Base-by-base conservation (phyloP, 305 asterid species). In the Caryopteris hybrid region DNA sequence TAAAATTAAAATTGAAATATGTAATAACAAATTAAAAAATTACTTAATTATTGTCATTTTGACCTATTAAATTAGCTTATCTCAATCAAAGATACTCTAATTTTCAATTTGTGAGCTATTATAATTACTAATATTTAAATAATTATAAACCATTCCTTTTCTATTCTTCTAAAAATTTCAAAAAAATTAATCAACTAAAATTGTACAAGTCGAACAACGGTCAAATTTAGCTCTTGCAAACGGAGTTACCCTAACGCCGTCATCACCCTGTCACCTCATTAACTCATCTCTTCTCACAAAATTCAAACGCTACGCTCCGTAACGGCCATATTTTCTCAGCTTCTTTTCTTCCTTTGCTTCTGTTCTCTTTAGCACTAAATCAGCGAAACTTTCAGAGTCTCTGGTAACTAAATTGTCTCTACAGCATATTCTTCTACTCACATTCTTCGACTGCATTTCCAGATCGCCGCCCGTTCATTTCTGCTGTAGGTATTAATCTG, bases 311-410 rank as follows among this genome's bases (percentile, higher is more conserved):
- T 21, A 25, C 69, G 68, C 73, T 39, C 73, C 42, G 41, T 14
- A 74, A 74, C 78, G 78, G 78, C 64, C 70, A 52, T 73, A 66
- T 64, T 66, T 48, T 29, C 14, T 41, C 46, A 27, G 39, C 63
- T 38, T 60, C 68, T 48, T 16, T 13, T 12, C 9, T 31, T 18
- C 17, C 22, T 1, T 9, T 21, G 17, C 61, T 34, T 9, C 38
- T 21, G 42, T 23, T 54, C 14, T 11, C n/a, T 61, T 55, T 52
- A 7, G 13, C 23, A 23, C 53, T 18, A 11, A 64, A 12, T 65
- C 33, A 18, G 4, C 45, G 8, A 60, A 36, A 31, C 12, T 16
- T 9, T 5, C 36, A 11, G 31, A 17, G 6, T 16, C 53, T 68
- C 58, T 29, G 38, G 3, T 68, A 23, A 23, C 41, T 68, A 4